These are phyloP conservation scores for Bolboschoenus planiculmis DNA, from an alignment of 176 grass and related monocot species.

Conservation along the genomic window DNA sequence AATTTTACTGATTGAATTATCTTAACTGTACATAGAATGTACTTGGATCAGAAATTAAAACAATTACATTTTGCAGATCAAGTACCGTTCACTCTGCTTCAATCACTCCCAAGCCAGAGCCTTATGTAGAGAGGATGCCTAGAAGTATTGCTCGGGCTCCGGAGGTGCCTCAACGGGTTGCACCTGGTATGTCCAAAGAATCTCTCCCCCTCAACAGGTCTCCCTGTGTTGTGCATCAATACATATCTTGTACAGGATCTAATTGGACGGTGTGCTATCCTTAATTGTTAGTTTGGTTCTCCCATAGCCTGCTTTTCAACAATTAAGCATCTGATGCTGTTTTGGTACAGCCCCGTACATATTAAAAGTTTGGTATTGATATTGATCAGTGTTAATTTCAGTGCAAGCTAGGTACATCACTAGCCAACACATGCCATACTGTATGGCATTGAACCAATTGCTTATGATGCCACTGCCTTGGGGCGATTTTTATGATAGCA, in stretches of 20 bases:
- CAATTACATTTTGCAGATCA: conserved; percentile 33
- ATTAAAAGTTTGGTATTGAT: neutral
- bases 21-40: neutral
- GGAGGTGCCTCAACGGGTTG: conserved; percentile 53
- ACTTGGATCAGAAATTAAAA: neutral
- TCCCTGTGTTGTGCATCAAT: neutral
- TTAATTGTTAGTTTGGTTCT: neutral
- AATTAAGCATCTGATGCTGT: neutral
- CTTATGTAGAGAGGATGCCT: conserved; percentile 21
- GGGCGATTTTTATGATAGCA: neutral
- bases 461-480: neutral
- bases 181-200: conserved; percentile 33
- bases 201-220: neutral
- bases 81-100: conserved; percentile 60
- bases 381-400: neutral
- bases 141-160: conserved; percentile 21
- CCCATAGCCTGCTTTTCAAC: neutral
- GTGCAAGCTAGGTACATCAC: neutral
- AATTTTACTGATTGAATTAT: neutral
- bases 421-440: neutral
- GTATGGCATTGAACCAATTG: neutral
- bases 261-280: neutral
- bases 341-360: neutral
- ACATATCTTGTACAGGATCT: neutral
- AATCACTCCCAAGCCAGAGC: conserved; percentile 28